These are phyloP conservation scores for Arthrobotrys sphaeroides DNA, from an alignment of 2,329 filamentous ascomycete genomes.

Conservation along the genomic window DNA sequence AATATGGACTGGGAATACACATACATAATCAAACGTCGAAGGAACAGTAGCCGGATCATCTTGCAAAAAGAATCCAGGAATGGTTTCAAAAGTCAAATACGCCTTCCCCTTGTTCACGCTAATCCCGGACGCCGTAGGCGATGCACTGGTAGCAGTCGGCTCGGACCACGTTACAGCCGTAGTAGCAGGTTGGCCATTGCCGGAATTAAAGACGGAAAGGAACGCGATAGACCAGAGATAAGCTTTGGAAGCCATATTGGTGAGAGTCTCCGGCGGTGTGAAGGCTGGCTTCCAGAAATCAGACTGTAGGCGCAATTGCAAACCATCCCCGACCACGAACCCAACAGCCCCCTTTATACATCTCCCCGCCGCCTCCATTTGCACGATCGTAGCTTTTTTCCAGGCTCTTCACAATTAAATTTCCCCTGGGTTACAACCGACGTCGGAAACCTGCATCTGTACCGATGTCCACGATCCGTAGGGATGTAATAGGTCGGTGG, in stretches of 20 bases:
- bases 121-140: conserved; percentile 32
- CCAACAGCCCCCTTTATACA: conserved; percentile 5
- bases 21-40: conserved; percentile 72
- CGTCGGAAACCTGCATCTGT: background rate
- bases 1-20: conserved; percentile 52
- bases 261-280: background rate
- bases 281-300: conserved; percentile 1
- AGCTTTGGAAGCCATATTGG: conserved; percentile 11
- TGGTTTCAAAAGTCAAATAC: conserved; percentile 60
- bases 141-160: conserved; percentile 27
- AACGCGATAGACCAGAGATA: conserved; percentile 19
- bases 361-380: background rate
- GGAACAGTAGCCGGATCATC: conserved; percentile 69
- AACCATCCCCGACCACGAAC: background rate
- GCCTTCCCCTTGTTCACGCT: conserved; percentile 36
- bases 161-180: conserved; percentile 13
- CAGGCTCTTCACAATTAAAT: background rate
- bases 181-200: background rate
- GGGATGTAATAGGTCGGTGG: background rate
- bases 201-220: background rate
- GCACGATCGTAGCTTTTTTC: background rate
- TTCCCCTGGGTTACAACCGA: background rate
- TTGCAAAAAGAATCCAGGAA: conserved; percentile 72
- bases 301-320: background rate
- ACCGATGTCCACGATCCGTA: too few species aligned